Percentiles rank a stretch among this genome's conserved stretches.
These are phyloP conservation scores for Urochloa ruziziensis DNA, from an alignment of 176 grass and related monocot genomes.

Conservation along the genomic window DNA sequence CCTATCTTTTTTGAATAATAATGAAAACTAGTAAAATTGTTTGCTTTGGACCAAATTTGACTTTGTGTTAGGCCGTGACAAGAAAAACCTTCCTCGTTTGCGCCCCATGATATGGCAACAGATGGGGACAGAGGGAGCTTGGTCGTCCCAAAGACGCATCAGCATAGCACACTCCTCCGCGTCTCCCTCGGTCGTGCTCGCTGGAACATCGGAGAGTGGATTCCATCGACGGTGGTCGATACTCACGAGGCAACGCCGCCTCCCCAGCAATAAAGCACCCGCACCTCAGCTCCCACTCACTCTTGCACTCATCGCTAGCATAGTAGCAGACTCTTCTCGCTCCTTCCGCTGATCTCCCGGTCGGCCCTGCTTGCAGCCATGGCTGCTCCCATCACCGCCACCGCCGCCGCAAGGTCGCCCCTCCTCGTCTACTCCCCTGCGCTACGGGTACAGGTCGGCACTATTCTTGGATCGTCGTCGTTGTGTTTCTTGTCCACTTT, in stretches of 20 bases:
- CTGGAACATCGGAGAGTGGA: neutral
- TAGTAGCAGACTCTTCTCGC: neutral
- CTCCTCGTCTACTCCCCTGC: neutral
- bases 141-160: conserved; percentile 6
- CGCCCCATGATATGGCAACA: neutral
- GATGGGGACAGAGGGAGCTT: neutral
- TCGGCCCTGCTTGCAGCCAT: conserved; percentile 8
- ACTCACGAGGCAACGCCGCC: conserved; percentile 11
- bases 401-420: conserved; percentile 19
- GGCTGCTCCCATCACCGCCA: conserved; percentile 2
- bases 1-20: neutral
- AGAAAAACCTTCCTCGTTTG: neutral
- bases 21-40: neutral
- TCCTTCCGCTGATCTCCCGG: neutral
- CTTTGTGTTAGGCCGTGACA: neutral
- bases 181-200: neutral
- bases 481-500: neutral
- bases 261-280: conserved; percentile 22
- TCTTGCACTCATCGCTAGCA: neutral
- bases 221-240: conserved; percentile 33
- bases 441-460: conserved; percentile 12
- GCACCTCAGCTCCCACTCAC: neutral
- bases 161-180: neutral
- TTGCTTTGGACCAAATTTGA: neutral
- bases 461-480: neutral